Base-by-base conservation (phyloP, 768 basidiomycete genomes). In the Mycena leptocephala region DNA sequence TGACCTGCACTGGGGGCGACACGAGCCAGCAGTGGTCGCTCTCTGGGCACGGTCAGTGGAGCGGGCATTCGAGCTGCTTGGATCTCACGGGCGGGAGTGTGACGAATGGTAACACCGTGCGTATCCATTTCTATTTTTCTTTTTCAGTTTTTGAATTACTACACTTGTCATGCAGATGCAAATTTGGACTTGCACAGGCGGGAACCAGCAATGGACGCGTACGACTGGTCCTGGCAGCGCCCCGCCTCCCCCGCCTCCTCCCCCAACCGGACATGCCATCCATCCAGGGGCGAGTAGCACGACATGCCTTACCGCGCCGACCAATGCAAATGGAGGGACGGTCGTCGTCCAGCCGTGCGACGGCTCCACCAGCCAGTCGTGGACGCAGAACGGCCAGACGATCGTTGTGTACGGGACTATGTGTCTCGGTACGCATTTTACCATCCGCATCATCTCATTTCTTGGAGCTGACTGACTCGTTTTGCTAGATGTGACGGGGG, bases 11-110 rank as follows among this genome's bases (percentile, higher is more conserved):
- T n/a, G 37, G 51, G 37, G 43, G 61, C 10, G 72, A 78, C 43
- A 39, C 53, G n/a, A 79, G 81, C 70, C 81, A 81, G 64, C 43
- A 78, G 37, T 81, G 78, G 71, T 58, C 71, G 48, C 56, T 79
- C 35, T 41, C 58, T 3, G 64, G 59, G 48, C 51, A 68, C 65
- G n/a, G 53, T 77, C 55, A 68, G 39, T 77, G 76, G 76, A 70
- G 8, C 20, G 65, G 55, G 10, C 24, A 66, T 16, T 41, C 39
- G 14, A 35, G 24, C 11, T 77, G 76, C 59, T 5, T 74, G 30
- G 76, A 77, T 56, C 41, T 68, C n/a, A 74, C 76, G 3, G 56
- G 32, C 24, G 76, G 76, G n/a, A 20, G 20, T 24, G 9, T 46
- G 11, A 64, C 71, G 41, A 28, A 74, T 26, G 73, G 65, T 22